Conservation (phyloP, 345 rosid species). For the Dipteronia sinensis region DNA sequence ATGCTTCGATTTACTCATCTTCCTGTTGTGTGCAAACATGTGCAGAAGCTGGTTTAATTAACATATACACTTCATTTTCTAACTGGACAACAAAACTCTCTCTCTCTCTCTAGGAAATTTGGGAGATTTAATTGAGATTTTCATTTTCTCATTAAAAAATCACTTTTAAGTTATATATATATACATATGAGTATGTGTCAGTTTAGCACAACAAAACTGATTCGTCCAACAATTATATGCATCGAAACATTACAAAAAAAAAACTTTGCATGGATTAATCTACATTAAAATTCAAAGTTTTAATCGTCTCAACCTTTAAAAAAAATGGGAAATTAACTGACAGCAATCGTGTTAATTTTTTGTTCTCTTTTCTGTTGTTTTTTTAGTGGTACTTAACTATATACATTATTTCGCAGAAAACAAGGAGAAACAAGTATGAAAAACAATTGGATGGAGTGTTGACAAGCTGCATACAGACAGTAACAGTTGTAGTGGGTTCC, state of each 20-base stretch:
- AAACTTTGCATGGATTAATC: too few species aligned
- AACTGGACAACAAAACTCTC: not conserved
- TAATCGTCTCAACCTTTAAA: not conserved
- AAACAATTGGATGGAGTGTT: conserved; percentile 2
- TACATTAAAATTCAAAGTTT: not conserved
- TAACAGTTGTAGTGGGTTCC: not conserved
- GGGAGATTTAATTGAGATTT: not conserved
- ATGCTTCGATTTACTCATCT: not conserved
- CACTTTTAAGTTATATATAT: too few species aligned
- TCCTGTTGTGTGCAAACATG: not conserved
- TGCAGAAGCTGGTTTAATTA: not conserved
- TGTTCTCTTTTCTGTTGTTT: not conserved
- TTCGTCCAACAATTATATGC: too few species aligned
- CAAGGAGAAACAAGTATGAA: not conserved
- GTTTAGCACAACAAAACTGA: too few species aligned
- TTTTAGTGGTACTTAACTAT: not conserved
- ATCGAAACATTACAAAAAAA: too few species aligned
- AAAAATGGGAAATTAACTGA: not conserved
- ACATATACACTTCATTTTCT: not conserved
- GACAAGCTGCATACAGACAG: not conserved
- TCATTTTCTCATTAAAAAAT: too few species aligned
- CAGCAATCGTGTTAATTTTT: not conserved
- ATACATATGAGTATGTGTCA: too few species aligned
- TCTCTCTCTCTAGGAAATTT: conserved; percentile 5
- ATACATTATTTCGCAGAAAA: not conserved